Percentiles rank a stretch among this genome's conserved stretches.
Evolutionary conservation across 2,329 filamentous ascomycete genomes (phyloP).

Genomic region (Lasiodiplodia sp.): DNA sequence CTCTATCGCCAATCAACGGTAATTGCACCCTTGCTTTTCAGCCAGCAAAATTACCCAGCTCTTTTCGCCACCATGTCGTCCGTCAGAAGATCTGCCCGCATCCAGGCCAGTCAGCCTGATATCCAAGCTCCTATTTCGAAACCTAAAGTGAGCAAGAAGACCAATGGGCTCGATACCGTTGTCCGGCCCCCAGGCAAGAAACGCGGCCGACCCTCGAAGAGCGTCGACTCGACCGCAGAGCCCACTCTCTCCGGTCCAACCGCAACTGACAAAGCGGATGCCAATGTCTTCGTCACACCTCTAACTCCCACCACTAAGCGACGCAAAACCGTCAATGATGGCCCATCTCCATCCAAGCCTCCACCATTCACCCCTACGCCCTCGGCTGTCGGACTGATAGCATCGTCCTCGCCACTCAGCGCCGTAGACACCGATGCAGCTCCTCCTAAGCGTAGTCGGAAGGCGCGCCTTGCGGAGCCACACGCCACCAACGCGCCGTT

Average conservation of each 20-base stretch:
- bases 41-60: neutral
- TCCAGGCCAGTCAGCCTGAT: slow-evolving; percentile 9
- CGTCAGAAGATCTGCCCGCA: slow-evolving; percentile 19
- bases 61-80: slow-evolving; percentile 11
- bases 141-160: neutral
- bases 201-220: slow-evolving; percentile 19
- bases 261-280: slow-evolving; percentile 34
- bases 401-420: slow-evolving; percentile 40
- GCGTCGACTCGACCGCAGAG: neutral
- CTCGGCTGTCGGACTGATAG: slow-evolving; percentile 56
- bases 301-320: slow-evolving; percentile 1
- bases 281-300: slow-evolving; percentile 18
- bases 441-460: neutral
- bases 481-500: slow-evolving; percentile 73
- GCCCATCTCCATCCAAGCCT: slow-evolving; percentile 41
- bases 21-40: neutral
- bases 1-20: no score
- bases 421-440: slow-evolving; percentile 31
- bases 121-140: neutral
- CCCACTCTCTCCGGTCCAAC: neutral
- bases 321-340: slow-evolving; percentile 30
- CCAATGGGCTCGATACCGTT: neutral
- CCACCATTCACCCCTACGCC: slow-evolving; percentile 46
- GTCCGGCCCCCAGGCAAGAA: neutral
- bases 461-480: slow-evolving; percentile 65